Evolutionary conservation across 2,329 filamentous ascomycete species (phyloP), one percentile per base, ranked within the genome.

Genomic region (Fusarium subtropicale): DNA sequence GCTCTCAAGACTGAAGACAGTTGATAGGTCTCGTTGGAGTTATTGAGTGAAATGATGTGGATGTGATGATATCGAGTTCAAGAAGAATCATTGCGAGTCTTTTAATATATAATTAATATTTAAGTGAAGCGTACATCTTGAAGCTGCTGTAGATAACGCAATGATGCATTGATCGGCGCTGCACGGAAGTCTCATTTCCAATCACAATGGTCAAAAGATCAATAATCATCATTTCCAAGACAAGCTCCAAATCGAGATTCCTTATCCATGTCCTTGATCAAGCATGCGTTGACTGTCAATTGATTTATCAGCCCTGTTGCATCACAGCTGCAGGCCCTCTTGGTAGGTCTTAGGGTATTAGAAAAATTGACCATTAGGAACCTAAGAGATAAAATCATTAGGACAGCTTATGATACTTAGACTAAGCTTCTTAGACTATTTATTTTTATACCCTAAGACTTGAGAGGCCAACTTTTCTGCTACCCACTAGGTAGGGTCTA

Each of bases 41-140:
- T 26, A 3, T 7, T 20, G 26, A 7, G 12, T 3, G n/a, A 22
- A 6, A 2, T 36, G 7, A 42, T 10, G 24, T 5, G 16, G 11
- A 36, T 18, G 8, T 22, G 7, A 2, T 9, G 10, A 4, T 44
- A 11, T 11, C 28, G 2, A 22, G 6, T 3, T 8, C 3, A 11
- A 16, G 5, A 31, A 5, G 2, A 26, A 2, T 24, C n/a, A n/a
- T n/a, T n/a, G n/a, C n/a, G n/a, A n/a, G n/a, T n/a, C 11, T 2
- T 1, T 15, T 4, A 5, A 15, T 53, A 24, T 38, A 53, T 1
- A 33, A 5, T n/a, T 22, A 11, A 26, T 11, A 1, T 5, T 3
- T 2, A 4, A 28, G 11, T 44, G 11, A 30, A n/a, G 3, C 5
- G 7, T 30, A 7, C 7, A 15, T 20, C 1, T 16, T 12, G 33